These are phyloP conservation scores for Lyophyllum atratum DNA, from an alignment of 768 basidiomycete genomes.

Conservation along the genomic window DNA sequence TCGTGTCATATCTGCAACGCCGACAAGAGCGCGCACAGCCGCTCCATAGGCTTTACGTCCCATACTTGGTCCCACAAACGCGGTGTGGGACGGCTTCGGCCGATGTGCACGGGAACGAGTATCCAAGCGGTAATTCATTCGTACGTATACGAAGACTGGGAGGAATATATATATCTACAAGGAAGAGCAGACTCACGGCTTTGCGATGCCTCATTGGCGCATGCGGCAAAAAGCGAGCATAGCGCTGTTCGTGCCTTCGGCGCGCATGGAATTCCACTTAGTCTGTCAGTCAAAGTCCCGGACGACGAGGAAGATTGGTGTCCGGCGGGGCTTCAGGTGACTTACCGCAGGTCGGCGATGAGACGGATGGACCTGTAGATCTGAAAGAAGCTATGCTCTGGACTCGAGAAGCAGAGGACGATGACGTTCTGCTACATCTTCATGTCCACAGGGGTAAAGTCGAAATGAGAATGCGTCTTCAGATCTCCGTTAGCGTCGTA, in stretches of 20 bases:
- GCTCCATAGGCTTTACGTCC: not conserved
- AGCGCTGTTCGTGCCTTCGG: not conserved
- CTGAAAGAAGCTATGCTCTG: not conserved
- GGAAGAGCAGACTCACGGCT: not conserved
- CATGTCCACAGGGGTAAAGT: not conserved
- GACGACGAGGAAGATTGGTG: not conserved
- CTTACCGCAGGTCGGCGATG: not conserved
- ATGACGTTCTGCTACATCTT: not conserved
- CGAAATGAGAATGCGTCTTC: not conserved
- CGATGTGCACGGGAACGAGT: constrained; percentile 12
- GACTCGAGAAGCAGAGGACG: not conserved
- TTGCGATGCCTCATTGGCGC: not conserved
- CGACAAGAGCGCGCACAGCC: not conserved
- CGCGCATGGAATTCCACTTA: not conserved
- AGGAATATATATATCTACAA: not conserved
- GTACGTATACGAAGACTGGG: constrained; percentile 6
- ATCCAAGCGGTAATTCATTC: not conserved
- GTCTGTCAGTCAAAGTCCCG: not conserved
- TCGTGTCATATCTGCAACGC: not conserved
- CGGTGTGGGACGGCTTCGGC: constrained; percentile 3
- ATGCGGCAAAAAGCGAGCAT: not conserved
- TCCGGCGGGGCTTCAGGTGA: not conserved
- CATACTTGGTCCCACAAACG: not conserved
- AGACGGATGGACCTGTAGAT: not conserved
- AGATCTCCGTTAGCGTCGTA: constrained; percentile 2